Base-by-base conservation (phyloP, 192 early-diverging fungal genomes). In the Coemansia sp. region DNA sequence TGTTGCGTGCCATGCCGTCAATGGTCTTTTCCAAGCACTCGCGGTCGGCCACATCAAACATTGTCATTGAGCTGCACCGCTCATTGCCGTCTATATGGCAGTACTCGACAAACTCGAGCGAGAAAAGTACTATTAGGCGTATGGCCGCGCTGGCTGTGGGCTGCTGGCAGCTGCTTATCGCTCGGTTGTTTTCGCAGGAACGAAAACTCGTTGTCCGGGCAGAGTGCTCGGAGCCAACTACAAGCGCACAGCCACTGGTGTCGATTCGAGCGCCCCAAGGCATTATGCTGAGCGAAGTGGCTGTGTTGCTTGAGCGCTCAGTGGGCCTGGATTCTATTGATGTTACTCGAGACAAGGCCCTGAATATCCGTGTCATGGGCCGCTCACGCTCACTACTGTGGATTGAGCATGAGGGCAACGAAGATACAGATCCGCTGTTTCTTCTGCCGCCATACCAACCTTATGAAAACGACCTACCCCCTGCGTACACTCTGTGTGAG, bases 341-440 rank as follows among this genome's bases (percentile, higher is more conserved):
- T 52, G 52, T 79, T 19, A 70, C 76, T 0, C 59, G 76, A 12
- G 65, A 79, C 52, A 79, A 79, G 65, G 68, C 53, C 9, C 41
- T 74, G 10, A 79, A 79, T 49, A 73, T 79, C 11, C 58, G 60
- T 10, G 58, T 79, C 29, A 74, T 79, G 52, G 76, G 71, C 9
- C 45, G 76, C 14, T 73, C 68, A 10, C 52, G 76, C 7, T 66
- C 76, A 6, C 53, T 67, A 5, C 56, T 45, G 15, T 41, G 68
- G 45, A 25, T 70, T 41, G 69, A 43, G 41, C 41, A 51, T 19
- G 27, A 57, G 32, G 45, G 32, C 12, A 27, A 37, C 17, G 56
- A 58, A 17, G 60, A 51, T 7, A 45, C 63, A 23, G 19, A 50
- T 1, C 51, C 53, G 2, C 38, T 60, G 9, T 56, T 49, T 25